A percentile compares a stretch with the other conserved stretches of the same genome.
These are phyloP conservation scores for Collariella sp. DNA, from an alignment of 495 filamentous ascomycete genomes.

Conservation along the genomic window DNA sequence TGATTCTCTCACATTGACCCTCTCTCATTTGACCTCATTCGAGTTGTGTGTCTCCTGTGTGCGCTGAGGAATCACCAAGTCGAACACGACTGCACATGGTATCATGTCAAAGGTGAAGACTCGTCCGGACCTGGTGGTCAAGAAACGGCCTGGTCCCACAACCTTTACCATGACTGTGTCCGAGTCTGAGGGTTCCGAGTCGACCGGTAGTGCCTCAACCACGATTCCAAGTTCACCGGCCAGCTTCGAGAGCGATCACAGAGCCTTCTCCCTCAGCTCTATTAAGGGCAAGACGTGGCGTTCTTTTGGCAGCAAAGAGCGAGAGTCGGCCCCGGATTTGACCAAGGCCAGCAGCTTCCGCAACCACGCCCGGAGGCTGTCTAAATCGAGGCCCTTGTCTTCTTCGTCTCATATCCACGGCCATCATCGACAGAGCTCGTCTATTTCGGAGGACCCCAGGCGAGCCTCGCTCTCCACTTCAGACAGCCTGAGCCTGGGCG, in stretches of 20 bases:
- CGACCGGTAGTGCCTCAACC: constrained; percentile 6
- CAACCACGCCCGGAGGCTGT: constrained; percentile 18
- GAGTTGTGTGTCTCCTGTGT: not conserved
- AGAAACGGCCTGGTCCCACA: constrained; percentile 2
- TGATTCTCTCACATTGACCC: no score
- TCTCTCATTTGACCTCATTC: not conserved
- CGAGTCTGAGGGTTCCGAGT: constrained; percentile 11
- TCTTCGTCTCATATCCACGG: constrained; percentile 12
- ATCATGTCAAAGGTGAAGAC: not conserved
- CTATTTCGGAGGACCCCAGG: constrained; percentile 21
- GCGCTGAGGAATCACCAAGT: not conserved
- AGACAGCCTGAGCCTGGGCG: constrained; percentile 15
- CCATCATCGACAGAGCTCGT: constrained; percentile 19
- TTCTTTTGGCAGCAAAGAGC: constrained; percentile 18
- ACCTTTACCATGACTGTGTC: not conserved
- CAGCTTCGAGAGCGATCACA: constrained; percentile 19
- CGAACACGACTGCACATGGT: not conserved
- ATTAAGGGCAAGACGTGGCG: constrained; percentile 17
- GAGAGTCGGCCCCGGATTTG: constrained; percentile 5
- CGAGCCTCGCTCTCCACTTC: constrained; percentile 17
- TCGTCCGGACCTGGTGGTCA: not conserved
- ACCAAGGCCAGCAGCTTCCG: constrained; percentile 4
- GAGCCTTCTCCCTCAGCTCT: constrained; percentile 22
- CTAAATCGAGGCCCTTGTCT: constrained; percentile 19
- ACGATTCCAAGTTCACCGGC: constrained; percentile 19